Conservation (phyloP, 345 rosid genomes). For the Gossypium longicalyx region DNA sequence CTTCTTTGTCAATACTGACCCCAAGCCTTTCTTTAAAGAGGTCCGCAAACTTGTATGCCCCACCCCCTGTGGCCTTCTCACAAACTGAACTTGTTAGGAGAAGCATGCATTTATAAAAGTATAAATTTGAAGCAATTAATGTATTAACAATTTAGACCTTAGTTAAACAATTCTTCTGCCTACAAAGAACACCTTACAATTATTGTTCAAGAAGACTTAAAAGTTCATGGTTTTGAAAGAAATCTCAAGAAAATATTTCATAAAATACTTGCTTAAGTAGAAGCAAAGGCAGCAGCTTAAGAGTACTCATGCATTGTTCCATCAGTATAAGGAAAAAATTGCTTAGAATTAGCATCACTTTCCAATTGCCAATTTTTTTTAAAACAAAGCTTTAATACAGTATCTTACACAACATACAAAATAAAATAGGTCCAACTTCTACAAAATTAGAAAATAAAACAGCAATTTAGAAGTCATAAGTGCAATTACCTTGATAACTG, state of each 20-base stretch:
- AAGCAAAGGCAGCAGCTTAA: not conserved
- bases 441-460: not conserved
- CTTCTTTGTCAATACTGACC: conserved; percentile 93
- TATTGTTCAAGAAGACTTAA: not conserved
- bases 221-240: not conserved
- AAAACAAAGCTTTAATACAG: not conserved
- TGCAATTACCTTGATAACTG: conserved; percentile 48
- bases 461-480: not conserved
- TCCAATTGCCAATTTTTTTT: not conserved
- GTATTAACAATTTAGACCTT: not conserved
- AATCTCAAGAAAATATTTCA: not conserved
- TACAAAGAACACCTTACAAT: not conserved
- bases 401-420: not conserved
- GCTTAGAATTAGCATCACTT: not conserved
- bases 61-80: conserved; percentile 97
- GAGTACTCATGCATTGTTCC: not conserved
- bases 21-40: conserved; percentile 95
- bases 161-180: not conserved
- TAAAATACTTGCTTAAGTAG: not conserved
- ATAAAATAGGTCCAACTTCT: not conserved
- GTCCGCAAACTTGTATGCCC: conserved; percentile 90
- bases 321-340: not conserved
- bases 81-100: conserved; percentile 30
- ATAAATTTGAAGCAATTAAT: not conserved
- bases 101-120: conserved; percentile 6